Base-by-base conservation (phyloP, 768 basidiomycete species). In the Rickenella mellea region DNA sequence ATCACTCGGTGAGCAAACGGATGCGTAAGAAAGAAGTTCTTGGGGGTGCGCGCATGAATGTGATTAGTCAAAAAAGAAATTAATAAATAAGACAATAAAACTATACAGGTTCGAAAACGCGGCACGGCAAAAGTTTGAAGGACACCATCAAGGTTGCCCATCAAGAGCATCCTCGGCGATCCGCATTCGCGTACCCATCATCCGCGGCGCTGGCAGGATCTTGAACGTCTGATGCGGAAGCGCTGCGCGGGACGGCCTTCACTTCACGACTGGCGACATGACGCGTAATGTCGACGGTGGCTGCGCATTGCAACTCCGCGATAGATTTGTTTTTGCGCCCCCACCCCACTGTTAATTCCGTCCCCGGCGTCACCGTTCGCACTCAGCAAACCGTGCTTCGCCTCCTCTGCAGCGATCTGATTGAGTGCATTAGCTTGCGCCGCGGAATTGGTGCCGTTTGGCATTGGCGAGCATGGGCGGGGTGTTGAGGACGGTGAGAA, bases 381-480 rank as follows among this genome's bases (percentile, higher is more conserved):
- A 6, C 64, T 68, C 6, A 79, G 65, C 33, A 36, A 17, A 36
- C 24, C 19, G 19, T 36, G 33, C 15, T 17, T 36, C 33, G 19
- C 33, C 11, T 36, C 55, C 40, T 24, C 45, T 22, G 27, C 46
- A 45, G 37, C 19, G 46, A 33, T 47, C 40, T 55, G 42, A n/a
- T n/a, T n/a, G n/a, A n/a, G n/a, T 43, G 43, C 3, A 44, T 64
- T 46, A 49, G 62, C 46, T 55, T 46, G 24, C 55, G 29, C 22
- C 11, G 20, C 29, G n/a, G 33, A 17, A 4, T 25, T 24, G 17
- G 38, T 25, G 21, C 33, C 35, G 32, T 39, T 55, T 21, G 67
- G 59, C 60, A 77, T 66, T 6, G 85, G 82, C 30, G 83, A 80
- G 55, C 73, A 76, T 10, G 81, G 67, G 28, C 76, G 67, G 30